These are phyloP conservation scores for Basidioascus undulatus DNA, from an alignment of 768 basidiomycete species.

Conservation along the genomic window DNA sequence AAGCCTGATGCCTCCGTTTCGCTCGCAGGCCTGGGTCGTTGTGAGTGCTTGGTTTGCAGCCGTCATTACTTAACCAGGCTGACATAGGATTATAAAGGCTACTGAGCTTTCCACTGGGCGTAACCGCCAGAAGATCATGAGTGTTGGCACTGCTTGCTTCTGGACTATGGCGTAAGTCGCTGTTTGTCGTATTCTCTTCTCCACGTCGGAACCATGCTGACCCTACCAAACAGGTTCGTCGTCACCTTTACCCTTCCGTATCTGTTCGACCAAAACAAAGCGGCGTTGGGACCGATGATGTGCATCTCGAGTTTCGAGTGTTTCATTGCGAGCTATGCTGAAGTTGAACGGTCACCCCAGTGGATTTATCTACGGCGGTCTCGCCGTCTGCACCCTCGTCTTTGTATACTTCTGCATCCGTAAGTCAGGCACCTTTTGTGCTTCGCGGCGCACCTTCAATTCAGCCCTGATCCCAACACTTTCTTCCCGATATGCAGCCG, in stretches of 20 bases:
- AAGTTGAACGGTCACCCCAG: no score
- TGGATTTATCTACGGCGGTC: constrained; percentile 16
- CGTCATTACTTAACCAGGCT: neutral
- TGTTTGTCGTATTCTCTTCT: no score
- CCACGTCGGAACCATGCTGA: constrained; percentile 13
- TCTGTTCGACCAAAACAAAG: constrained; percentile 13
- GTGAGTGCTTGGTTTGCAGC: neutral
- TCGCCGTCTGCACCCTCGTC: constrained; percentile 9
- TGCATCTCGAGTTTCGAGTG: no score
- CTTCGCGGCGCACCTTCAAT: no score
- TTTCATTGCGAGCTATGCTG: no score
- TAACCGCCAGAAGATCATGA: constrained; percentile 17
- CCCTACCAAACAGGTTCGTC: neutral
- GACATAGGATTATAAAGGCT: no score
- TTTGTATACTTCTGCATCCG: constrained; percentile 8
- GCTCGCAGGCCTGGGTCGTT: neutral
- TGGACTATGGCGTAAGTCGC: no score
- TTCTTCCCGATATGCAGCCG: no score
- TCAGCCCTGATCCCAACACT: no score
- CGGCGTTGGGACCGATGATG: constrained; percentile 16
- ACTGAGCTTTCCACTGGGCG: constrained; percentile 14
- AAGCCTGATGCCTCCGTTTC: neutral
- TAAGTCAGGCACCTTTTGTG: no score
- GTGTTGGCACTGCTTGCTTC: constrained; percentile 18
- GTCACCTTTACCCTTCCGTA: constrained; percentile 19